These are phyloP conservation scores for Gaeumannomyces tritici DNA, from an alignment of 2,329 filamentous ascomycete genomes.

Conservation along the genomic window DNA sequence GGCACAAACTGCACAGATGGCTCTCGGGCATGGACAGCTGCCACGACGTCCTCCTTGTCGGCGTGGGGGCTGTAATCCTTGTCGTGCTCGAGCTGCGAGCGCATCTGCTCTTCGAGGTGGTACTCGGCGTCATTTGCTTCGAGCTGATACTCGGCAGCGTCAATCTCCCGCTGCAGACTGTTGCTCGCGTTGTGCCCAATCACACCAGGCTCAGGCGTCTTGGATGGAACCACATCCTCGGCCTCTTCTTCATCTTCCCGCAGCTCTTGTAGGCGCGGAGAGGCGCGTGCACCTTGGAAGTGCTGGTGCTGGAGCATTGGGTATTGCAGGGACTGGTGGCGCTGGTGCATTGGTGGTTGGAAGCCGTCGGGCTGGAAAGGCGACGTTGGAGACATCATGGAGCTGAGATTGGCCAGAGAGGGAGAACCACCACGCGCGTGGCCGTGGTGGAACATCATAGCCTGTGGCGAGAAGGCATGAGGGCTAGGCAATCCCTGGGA, in stretches of 20 bases:
- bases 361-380: slow-evolving; percentile 48
- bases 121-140: slow-evolving; percentile 83
- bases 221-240: slow-evolving; percentile 39
- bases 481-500: slow-evolving; percentile 49
- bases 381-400: slow-evolving; percentile 54
- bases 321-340: slow-evolving; percentile 51
- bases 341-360: slow-evolving; percentile 36
- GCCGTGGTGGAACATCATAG: slow-evolving; percentile 40
- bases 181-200: slow-evolving; percentile 62
- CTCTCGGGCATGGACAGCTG: slow-evolving; percentile 29
- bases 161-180: slow-evolving; percentile 73
- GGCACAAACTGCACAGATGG: slow-evolving; percentile 36
- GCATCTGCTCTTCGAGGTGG: slow-evolving; percentile 70
- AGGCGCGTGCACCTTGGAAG: slow-evolving; percentile 46
- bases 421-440: slow-evolving; percentile 54
- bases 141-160: slow-evolving; percentile 79
- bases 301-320: slow-evolving; percentile 47
- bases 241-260: slow-evolving; percentile 64
- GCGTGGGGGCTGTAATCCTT: slow-evolving; percentile 62
- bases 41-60: slow-evolving; percentile 23
- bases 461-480: slow-evolving; percentile 48
- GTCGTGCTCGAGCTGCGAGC: slow-evolving; percentile 66
- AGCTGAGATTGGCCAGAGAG: slow-evolving; percentile 41
- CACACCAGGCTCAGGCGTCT: slow-evolving; percentile 39
- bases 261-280: slow-evolving; percentile 59